Evolutionary conservation across 2,329 filamentous ascomycete genomes (phyloP), one percentile per base, ranked within the genome.

Genomic region (Dactylonectria estremocensis): DNA sequence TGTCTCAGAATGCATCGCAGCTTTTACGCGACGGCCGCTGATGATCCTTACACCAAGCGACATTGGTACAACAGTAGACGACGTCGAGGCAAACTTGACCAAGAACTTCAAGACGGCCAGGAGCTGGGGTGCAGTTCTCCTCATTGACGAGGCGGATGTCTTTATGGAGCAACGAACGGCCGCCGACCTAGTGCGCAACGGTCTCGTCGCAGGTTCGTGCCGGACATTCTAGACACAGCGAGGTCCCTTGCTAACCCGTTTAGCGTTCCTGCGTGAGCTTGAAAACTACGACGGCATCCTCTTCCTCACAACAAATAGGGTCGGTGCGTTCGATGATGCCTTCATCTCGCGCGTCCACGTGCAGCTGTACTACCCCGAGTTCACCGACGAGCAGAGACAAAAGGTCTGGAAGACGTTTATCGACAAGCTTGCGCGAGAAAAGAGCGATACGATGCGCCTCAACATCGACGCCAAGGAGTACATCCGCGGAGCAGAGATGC

Each of bases 1-100:
- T 37, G 45, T 11, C 9, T 46, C 9, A 80, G 79, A 81, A 59
- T 81, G 76, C 28, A 81, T 81, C 11, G 78, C 80, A 0, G 76
- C 75, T 10, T 76, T 75, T 24, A 77, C 78, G n/a, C 66, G 65
- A 9, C 65, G 76, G 0, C 80, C 79, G 0, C 64, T 81, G 6
- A 78, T 81, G 71, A 57, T 74, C 1, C 54, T 81, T 11, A 79
- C 76, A 1, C 68, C 53, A 16, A 78, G 61, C 2, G 75, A 77
- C 24, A 61, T 77, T 2, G 75, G 74, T 0, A 61, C 66, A 2
- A 69, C 67, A 0, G 58, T 73, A 4, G n/a, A 7, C 0, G 55
- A 64, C 3, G 69, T 76, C 0, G 75, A 77, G 31, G 33, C 7
- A 3, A 58, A 63, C 4, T 52, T 77, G 6, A 52, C 53, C 1